Percentiles rank a stretch among this genome's conserved stretches.
Evolutionary conservation across 1,139 yeast species (phyloP).

Genomic region (Candida sp.): DNA sequence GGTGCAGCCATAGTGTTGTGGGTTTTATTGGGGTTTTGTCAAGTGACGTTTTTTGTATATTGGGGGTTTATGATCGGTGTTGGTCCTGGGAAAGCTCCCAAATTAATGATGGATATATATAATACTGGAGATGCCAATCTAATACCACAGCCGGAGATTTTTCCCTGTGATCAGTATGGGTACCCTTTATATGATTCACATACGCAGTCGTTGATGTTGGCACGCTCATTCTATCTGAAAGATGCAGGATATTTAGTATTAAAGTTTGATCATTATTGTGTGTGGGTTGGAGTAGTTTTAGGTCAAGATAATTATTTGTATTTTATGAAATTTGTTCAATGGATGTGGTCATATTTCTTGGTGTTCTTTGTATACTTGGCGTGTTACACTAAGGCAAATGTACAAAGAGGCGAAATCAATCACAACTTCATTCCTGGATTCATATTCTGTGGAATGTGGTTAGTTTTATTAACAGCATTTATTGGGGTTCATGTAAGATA

Average conservation of each 20-base stretch:
- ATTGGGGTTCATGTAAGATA: slow-evolving; percentile 33
- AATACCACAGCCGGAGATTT: slow-evolving; percentile 41
- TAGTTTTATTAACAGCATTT: slow-evolving; percentile 38
- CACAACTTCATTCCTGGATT: slow-evolving; percentile 45
- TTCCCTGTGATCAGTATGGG: slow-evolving; percentile 58
- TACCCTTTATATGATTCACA: slow-evolving; percentile 58
- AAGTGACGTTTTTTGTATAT: slow-evolving; percentile 22
- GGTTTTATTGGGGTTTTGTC: slow-evolving; percentile 26
- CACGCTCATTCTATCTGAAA: slow-evolving; percentile 56
- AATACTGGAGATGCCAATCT: slow-evolving; percentile 11
- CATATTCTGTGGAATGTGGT: slow-evolving; percentile 37
- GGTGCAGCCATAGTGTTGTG: slow-evolving; percentile 34
- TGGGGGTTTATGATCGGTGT: slow-evolving; percentile 24
- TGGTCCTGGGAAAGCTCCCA: slow-evolving; percentile 36
- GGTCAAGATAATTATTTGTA: slow-evolving; percentile 53
- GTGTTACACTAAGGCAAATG: slow-evolving; percentile 23
- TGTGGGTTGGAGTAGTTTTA: slow-evolving; percentile 58
- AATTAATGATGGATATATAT: slow-evolving; percentile 26
- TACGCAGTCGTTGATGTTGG: slow-evolving; percentile 51
- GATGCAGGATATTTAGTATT: slow-evolving; percentile 45
- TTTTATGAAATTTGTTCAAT: slow-evolving; percentile 47
- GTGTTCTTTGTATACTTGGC: slow-evolving; percentile 22
- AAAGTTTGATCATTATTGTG: slow-evolving; percentile 64
- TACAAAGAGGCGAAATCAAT: slow-evolving; percentile 24
- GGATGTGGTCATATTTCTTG: slow-evolving; percentile 29